phyloP scores from a whole-genome alignment of 176 grass and related monocot genomes.

The Zoysia pacifica region DNA sequence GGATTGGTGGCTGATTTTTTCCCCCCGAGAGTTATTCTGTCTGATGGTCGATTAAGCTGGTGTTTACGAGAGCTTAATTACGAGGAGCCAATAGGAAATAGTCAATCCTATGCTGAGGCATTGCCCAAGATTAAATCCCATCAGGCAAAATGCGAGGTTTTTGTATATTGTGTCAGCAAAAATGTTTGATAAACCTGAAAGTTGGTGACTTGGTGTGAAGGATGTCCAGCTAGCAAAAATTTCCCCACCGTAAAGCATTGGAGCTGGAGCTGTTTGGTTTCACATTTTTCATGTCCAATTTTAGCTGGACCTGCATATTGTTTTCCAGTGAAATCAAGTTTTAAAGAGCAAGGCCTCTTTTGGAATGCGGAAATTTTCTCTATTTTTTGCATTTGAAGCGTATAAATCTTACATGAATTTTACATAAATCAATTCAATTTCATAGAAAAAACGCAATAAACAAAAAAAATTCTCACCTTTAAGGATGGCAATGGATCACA shows the following conservation, averaged over 20 bases:
- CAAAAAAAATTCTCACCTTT: too few relatives aligned
- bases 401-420: too few relatives aligned
- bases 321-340: neutral
- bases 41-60: neutral
- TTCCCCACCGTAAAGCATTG: neutral
- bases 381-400: too few relatives aligned
- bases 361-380: too few relatives aligned
- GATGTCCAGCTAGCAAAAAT: neutral
- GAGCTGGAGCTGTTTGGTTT: neutral
- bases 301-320: neutral
- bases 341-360: neutral
- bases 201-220: neutral
- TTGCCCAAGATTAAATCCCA: neutral
- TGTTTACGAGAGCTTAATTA: neutral
- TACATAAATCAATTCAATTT: too few relatives aligned
- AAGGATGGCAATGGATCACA: too few relatives aligned
- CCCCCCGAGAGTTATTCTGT: neutral
- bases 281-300: neutral
- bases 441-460: too few relatives aligned
- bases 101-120: neutral
- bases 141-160: neutral
- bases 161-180: neutral
- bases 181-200: neutral
- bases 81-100: neutral
- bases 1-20: neutral